These are phyloP conservation scores for Plasmodium falciparum DNA, from an alignment of 169 alveolate species.

Conservation along the genomic window DNA sequence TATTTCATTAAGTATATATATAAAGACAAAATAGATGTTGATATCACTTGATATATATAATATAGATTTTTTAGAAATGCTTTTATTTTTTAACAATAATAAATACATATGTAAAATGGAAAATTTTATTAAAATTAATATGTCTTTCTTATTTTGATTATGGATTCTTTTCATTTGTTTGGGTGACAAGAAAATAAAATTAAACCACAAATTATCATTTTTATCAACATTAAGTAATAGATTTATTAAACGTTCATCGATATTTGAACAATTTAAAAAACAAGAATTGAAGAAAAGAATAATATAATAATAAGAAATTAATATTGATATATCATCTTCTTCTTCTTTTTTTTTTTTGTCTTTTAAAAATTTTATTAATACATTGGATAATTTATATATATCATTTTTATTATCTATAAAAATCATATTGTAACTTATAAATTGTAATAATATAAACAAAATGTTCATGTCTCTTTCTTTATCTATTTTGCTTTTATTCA, in stretches of 20 bases:
- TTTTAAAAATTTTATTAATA: slow-evolving; percentile 48
- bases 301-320: slow-evolving; percentile 24
- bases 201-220: slow-evolving; percentile 66
- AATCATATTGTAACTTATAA: slow-evolving; percentile 37
- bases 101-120: slow-evolving; percentile 70
- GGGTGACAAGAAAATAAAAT: slow-evolving; percentile 41
- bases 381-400: slow-evolving; percentile 39
- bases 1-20: slow-evolving; percentile 67
- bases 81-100: slow-evolving; percentile 65
- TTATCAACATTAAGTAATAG: slow-evolving; percentile 52
- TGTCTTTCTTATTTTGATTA: slow-evolving; percentile 16
- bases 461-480: slow-evolving; percentile 31
- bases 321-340: slow-evolving; percentile 5
- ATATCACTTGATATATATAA: slow-evolving; percentile 66
- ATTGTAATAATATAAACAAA: slow-evolving; percentile 48
- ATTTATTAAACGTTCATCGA: slow-evolving; percentile 60
- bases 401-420: slow-evolving; percentile 70
- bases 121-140: slow-evolving; percentile 50
- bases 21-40: slow-evolving; percentile 63
- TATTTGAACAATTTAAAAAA: slow-evolving; percentile 20
- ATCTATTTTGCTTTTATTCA: slow-evolving; percentile 34
- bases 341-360: slow-evolving; percentile 6
- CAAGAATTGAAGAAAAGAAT: slow-evolving; percentile 64
- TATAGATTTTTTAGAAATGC: slow-evolving; percentile 45
- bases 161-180: slow-evolving; percentile 43